Evolutionary conservation across 2,329 filamentous ascomycete genomes (phyloP).

Genomic region (Lasiodiplodia theobromae): DNA sequence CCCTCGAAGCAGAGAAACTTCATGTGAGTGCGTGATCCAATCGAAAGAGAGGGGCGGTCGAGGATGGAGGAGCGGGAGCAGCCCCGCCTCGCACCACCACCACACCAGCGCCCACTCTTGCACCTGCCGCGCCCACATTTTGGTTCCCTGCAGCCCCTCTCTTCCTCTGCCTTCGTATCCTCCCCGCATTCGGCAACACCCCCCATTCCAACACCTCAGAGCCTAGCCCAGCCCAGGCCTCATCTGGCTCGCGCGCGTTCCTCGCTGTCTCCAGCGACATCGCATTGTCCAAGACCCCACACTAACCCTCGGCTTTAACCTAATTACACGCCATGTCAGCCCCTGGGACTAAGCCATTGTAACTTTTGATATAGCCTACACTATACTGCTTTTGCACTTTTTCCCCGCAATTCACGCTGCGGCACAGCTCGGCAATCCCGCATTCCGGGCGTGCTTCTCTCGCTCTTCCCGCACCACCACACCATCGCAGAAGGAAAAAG

Average conservation of each 20-base stretch:
- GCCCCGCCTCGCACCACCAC: constrained; percentile 13
- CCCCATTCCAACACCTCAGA: background rate
- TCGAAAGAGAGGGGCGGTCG: background rate
- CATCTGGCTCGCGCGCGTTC: constrained; percentile 9
- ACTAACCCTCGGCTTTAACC: background rate
- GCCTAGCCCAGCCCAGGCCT: constrained; percentile 5
- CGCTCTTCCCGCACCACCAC: background rate
- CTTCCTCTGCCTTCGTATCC: background rate
- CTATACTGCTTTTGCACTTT: background rate
- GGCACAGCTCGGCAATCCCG: background rate
- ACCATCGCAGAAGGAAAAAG: background rate
- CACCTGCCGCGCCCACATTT: constrained; percentile 12
- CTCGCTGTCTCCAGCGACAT: background rate
- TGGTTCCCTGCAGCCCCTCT: constrained; percentile 6
- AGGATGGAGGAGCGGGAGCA: background rate
- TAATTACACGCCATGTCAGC: background rate
- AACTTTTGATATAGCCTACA: background rate
- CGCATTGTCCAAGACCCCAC: background rate
- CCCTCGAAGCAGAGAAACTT: background rate
- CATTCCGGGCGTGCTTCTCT: no score
- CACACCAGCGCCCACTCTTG: constrained; percentile 8
- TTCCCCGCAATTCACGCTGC: background rate
- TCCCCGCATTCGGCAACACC: constrained; percentile 20
- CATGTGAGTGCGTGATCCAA: background rate
- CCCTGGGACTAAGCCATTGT: constrained; percentile 1